Conservation (phyloP, 1,284 basidiomycete genomes). For the Meira nashicola region DNA sequence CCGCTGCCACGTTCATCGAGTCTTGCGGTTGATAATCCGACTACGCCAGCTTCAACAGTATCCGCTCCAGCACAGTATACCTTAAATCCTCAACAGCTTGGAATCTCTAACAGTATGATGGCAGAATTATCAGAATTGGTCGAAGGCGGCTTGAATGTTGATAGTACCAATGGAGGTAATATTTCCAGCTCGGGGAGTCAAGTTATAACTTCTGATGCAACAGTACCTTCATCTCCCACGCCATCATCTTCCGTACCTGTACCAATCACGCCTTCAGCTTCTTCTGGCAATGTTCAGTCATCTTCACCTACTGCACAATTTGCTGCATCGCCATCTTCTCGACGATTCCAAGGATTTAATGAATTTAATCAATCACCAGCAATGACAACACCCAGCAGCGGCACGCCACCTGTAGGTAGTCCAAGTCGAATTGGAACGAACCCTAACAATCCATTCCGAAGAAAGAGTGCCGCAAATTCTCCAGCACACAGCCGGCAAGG, state of each 20-base stretch:
- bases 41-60: neutral
- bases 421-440: slow-evolving; percentile 21
- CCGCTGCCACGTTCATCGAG: slow-evolving; percentile 2
- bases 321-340: too few relatives aligned
- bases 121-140: slow-evolving; percentile 40
- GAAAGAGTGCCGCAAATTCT: neutral
- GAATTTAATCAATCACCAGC: slow-evolving; percentile 12
- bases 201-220: neutral
- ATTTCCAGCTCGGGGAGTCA: neutral
- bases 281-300: slow-evolving; percentile 18
- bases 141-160: slow-evolving; percentile 20
- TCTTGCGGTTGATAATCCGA: neutral
- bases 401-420: slow-evolving; percentile 9
- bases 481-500: slow-evolving; percentile 5
- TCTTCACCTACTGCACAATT: slow-evolving; percentile 4
- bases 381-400: slow-evolving; percentile 13
- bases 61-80: slow-evolving; percentile 6
- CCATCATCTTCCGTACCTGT: slow-evolving; percentile 12
- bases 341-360: slow-evolving; percentile 2
- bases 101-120: slow-evolving; percentile 30
- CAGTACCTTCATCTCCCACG: slow-evolving; percentile 14
- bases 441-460: slow-evolving; percentile 40
- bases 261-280: slow-evolving; percentile 14
- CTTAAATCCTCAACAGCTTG: slow-evolving; percentile 14
- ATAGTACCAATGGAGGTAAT: neutral